Evolutionary conservation across 179 eudicot species (phyloP).

Genomic region (Nepenthes alata): DNA sequence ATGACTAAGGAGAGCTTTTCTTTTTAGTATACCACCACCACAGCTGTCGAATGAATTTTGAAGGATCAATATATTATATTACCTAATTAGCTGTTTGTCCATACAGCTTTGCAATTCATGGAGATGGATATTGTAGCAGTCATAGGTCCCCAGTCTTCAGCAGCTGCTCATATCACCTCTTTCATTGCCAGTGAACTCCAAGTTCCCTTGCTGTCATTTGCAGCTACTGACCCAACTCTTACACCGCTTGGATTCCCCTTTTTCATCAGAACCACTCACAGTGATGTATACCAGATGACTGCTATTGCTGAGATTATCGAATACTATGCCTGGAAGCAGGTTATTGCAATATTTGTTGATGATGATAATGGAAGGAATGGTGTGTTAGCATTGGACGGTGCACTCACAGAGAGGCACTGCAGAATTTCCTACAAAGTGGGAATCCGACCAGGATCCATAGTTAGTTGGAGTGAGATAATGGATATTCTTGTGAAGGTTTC

Average conservation of each 20-base stretch:
- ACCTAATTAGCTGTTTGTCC: no score
- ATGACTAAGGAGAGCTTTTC: not conserved
- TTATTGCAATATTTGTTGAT: slow-evolving; percentile 54
- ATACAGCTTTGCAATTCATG: slow-evolving; percentile 76
- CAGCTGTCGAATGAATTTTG: no score
- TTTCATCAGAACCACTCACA: slow-evolving; percentile 61
- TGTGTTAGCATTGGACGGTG: slow-evolving; percentile 57
- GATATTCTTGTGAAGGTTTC: slow-evolving; percentile 63
- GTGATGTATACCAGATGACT: slow-evolving; percentile 69
- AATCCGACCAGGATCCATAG: slow-evolving; percentile 36
- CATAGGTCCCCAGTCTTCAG: slow-evolving; percentile 89
- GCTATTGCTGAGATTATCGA: slow-evolving; percentile 65
- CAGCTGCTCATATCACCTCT: slow-evolving; percentile 53
- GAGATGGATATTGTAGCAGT: slow-evolving; percentile 59
- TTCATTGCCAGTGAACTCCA: slow-evolving; percentile 58
- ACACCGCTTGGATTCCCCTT: slow-evolving; percentile 65
- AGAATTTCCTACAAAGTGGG: slow-evolving; percentile 58
- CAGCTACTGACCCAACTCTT: slow-evolving; percentile 85
- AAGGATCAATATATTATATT: no score
- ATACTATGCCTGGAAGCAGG: slow-evolving; percentile 61
- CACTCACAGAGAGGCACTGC: slow-evolving; percentile 59
- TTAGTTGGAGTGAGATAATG: slow-evolving; percentile 47
- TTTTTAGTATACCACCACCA: no score
- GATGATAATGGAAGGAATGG: slow-evolving; percentile 94
- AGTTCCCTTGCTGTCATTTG: slow-evolving; percentile 70